Evolutionary conservation across 768 basidiomycete species (phyloP), one percentile per base, ranked within the genome.

Genomic region (Serpula lacrymans): DNA sequence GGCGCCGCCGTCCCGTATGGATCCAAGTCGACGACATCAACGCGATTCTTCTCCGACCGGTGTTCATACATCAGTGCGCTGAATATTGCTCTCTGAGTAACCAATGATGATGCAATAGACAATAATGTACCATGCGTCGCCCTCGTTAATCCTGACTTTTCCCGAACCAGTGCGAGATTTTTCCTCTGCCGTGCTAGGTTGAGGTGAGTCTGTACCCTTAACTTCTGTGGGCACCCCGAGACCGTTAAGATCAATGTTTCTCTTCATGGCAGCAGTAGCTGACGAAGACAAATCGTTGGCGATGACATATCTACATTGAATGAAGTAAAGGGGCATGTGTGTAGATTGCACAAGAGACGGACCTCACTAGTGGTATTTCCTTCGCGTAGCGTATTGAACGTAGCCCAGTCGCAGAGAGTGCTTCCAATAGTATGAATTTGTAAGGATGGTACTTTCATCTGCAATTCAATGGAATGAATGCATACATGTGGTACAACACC

Each of bases 1-100:
- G 95, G 96, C 4, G 92, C 86, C 0, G 96, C 96, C 7, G 92
- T 95, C 1, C 96, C 96, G 54, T 98, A 99, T 0, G 96, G 96
- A 59, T 99, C 96, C 20, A 99, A 75, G 59, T 99, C 96, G n/a
- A 99, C 82, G 21, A 89, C 89, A 48, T 98, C 94, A 14, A 97
- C 93, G 2, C 84, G 79, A 9, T 71, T 64, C 33, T 70, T 74
- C 37, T 82, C 82, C 21, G 79, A 70, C 27, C 93, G 82, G 55
- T 93, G 92, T 34, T 74, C 75, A 57, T 96, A 98, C 89, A 99
- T 92, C 37, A 93, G 67, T 3, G 86, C 74, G 54, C 94, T 96
- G 35, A 12, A 35, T 3, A 8, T 5, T 29, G 28, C n/a, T 10
- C 39, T 10, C 35, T 34, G 8, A 34, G 22, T 6, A 3, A 33